Evolutionary conservation across 306 rosid genomes (phyloP).

Genomic region (Calophaca sinica): DNA sequence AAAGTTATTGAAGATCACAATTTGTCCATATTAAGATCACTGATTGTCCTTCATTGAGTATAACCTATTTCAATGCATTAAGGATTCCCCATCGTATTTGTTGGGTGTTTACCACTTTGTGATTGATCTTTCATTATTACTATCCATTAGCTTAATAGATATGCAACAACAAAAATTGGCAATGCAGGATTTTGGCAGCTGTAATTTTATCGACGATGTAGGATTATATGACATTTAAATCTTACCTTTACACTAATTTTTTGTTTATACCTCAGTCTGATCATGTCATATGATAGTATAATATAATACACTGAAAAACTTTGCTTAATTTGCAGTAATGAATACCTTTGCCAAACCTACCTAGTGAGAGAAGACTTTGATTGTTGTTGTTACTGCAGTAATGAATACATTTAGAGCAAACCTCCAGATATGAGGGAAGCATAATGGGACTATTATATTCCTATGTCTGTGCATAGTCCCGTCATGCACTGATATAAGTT

Average conservation of each 20-base stretch:
- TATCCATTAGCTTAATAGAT: slow-evolving; percentile 14
- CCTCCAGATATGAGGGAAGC: slow-evolving; percentile 3
- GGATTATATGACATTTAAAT: slow-evolving; percentile 23
- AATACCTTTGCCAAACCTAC: too few species aligned
- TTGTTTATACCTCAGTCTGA: too few species aligned
- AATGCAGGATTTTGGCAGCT: background rate
- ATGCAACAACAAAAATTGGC: background rate
- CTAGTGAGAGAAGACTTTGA: too few species aligned
- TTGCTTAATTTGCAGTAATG: background rate
- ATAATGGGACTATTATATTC: slow-evolving; percentile 7
- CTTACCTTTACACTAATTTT: background rate
- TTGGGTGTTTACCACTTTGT: background rate
- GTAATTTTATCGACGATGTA: slow-evolving; percentile 19
- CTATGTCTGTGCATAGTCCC: background rate
- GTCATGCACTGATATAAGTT: slow-evolving; percentile 10
- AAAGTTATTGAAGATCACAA: background rate
- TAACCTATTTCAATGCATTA: slow-evolving; percentile 27
- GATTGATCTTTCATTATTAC: slow-evolving; percentile 21
- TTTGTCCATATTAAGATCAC: slow-evolving; percentile 28
- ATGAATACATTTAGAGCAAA: slow-evolving; percentile 16
- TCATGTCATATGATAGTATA: too few species aligned
- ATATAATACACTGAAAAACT: too few species aligned
- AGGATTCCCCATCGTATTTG: slow-evolving; percentile 1
- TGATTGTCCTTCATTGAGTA: background rate
- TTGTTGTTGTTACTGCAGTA: too few species aligned